Evolutionary conservation across 208 protist species (phyloP).

Genomic region (Acanthamoeba lenticulata): DNA sequence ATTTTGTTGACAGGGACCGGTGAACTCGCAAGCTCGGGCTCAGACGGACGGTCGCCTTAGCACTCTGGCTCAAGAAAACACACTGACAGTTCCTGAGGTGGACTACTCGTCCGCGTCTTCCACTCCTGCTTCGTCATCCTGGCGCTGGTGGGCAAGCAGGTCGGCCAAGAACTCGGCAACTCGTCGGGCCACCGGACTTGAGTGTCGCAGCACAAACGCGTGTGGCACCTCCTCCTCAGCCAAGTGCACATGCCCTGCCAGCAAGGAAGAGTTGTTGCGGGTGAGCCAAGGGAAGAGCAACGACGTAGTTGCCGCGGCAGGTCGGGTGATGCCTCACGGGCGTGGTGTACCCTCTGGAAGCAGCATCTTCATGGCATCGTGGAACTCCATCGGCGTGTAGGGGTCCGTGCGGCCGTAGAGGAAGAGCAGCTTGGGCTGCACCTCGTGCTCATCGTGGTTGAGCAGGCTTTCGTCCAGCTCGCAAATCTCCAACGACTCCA

Average conservation of each 20-base stretch:
- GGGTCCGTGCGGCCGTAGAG: slow-evolving; percentile 48
- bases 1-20: too few species aligned
- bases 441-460: neutral
- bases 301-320: neutral
- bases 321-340: too few species aligned
- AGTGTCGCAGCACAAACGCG: slow-evolving; percentile 21
- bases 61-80: neutral
- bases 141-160: neutral
- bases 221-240: slow-evolving; percentile 14
- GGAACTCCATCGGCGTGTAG: neutral
- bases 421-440: slow-evolving; percentile 33
- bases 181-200: neutral
- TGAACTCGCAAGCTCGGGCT: too few species aligned
- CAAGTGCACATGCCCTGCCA: slow-evolving; percentile 27
- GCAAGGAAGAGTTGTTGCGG: too few species aligned
- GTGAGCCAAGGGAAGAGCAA: neutral
- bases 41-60: too few species aligned
- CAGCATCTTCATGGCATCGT: slow-evolving; percentile 43
- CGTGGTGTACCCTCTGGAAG: neutral
- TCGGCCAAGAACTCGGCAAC: neutral
- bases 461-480: slow-evolving; percentile 19
- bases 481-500: neutral
- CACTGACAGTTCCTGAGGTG: neutral
- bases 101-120: neutral
- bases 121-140: neutral